Conservation (phyloP, 1,284 basidiomycete species). For the Leccinum proliferum region DNA sequence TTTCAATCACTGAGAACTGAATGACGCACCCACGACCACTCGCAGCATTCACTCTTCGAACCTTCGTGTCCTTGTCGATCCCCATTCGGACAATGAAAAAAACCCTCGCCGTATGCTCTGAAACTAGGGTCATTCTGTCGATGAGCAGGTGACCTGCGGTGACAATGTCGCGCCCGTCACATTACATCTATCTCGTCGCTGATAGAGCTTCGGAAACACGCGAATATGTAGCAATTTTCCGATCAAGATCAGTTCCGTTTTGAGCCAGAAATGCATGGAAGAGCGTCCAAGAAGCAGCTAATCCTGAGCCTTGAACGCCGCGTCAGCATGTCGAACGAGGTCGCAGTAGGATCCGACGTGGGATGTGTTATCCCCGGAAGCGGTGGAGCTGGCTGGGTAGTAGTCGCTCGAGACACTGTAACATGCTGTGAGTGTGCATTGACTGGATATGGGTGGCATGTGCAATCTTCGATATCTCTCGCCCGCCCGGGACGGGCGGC, state of each 20-base stretch:
- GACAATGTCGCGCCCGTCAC: constrained; percentile 1
- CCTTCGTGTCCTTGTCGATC: constrained; percentile 4
- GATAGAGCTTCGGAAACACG: neutral
- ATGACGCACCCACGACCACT: constrained; percentile 2
- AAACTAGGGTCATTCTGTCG: constrained; percentile 8
- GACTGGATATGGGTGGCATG: neutral
- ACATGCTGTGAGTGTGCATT: neutral
- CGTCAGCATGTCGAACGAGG: neutral
- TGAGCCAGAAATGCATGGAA: neutral
- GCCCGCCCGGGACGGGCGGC: constrained; percentile 9
- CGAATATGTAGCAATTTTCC: constrained; percentile 3
- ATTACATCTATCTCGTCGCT: constrained; percentile 8
- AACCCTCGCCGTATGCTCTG: neutral
- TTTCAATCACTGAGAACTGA: neutral
- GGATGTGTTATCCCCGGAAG: neutral
- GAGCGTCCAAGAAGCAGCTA: neutral
- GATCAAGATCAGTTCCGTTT: constrained; percentile 4
- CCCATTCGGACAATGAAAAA: constrained; percentile 1
- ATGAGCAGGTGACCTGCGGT: neutral
- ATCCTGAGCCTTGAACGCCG: neutral
- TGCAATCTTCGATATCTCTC: constrained; percentile 5
- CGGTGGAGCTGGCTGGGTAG: neutral
- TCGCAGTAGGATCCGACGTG: neutral
- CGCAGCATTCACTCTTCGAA: neutral
- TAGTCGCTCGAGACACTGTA: neutral